These are phyloP conservation scores for Chenopodium quinoa DNA, from an alignment of 148 eudicot species.

Conservation along the genomic window DNA sequence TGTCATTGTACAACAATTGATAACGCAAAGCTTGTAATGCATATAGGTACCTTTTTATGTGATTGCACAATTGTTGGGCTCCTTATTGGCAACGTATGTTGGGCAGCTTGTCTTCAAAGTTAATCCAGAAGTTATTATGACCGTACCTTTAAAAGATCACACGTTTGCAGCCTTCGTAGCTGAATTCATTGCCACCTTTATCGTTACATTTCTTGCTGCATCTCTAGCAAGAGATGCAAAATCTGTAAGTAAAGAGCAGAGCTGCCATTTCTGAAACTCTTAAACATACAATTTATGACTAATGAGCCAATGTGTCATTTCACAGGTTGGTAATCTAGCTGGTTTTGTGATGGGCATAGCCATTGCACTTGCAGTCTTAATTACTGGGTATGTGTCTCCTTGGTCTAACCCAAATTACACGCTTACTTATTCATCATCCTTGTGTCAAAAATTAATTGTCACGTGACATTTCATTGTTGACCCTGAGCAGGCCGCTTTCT, in stretches of 20 bases:
- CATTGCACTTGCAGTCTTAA: conserved; percentile 70
- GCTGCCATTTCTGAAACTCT: neutral
- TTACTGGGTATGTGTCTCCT: conserved; percentile 53
- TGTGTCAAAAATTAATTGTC: neutral
- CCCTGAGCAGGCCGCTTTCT: conserved; percentile 58
- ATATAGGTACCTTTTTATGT: conserved; percentile 79
- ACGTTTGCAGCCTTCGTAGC: conserved; percentile 62
- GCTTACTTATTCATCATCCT: neutral
- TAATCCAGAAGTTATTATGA: conserved; percentile 51
- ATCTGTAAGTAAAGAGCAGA: conserved; percentile 41
- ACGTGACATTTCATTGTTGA: neutral
- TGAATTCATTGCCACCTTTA: conserved; percentile 71
- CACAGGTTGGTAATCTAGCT: conserved; percentile 55
- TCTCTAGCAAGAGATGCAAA: conserved; percentile 54
- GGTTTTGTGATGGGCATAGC: conserved; percentile 67
- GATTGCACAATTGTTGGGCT: conserved; percentile 67
- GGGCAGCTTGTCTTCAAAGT: conserved; percentile 61
- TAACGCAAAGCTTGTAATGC: neutral
- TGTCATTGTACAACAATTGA: neutral
- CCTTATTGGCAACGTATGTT: conserved; percentile 49
- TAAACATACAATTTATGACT: neutral
- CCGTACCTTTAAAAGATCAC: conserved; percentile 49
- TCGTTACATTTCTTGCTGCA: conserved; percentile 61
- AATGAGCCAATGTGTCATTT: neutral
- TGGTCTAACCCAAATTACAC: neutral